Evolutionary conservation across 1,139 yeast species (phyloP).

Genomic region (Pichia sp.): DNA sequence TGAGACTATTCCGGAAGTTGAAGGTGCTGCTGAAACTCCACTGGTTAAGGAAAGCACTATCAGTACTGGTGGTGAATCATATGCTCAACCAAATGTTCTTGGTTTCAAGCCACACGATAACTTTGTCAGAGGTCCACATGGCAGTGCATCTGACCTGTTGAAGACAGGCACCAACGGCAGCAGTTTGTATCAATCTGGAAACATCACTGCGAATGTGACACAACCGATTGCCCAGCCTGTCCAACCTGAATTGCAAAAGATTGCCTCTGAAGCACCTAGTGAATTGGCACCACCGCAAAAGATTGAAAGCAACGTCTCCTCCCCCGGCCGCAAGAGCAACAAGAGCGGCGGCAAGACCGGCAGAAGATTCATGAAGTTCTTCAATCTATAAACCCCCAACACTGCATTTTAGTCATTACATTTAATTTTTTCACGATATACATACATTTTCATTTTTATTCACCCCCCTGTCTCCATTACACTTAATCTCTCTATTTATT

Average conservation of each 20-base stretch:
- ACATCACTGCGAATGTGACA: slow-evolving; percentile 1
- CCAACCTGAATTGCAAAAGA: background rate
- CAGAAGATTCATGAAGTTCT: slow-evolving; percentile 27
- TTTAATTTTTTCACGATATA: background rate
- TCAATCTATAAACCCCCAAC: slow-evolving; percentile 22
- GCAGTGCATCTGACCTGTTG: background rate
- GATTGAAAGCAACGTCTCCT: background rate
- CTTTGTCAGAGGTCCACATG: slow-evolving; percentile 3
- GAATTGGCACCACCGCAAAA: background rate
- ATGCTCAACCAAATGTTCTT: background rate
- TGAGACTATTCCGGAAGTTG: too few relatives aligned
- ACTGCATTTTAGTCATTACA: background rate
- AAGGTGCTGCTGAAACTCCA: background rate
- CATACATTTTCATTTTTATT: background rate
- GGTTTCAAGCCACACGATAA: background rate
- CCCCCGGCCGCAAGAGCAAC: background rate
- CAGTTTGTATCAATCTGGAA: too few relatives aligned
- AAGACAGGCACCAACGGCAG: background rate
- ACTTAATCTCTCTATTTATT: too few relatives aligned
- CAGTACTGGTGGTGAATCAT: background rate
- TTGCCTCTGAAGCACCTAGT: background rate
- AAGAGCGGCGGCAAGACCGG: slow-evolving; percentile 13
- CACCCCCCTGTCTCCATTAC: too few relatives aligned
- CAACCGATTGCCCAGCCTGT: background rate
- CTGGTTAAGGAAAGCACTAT: background rate